Percentiles rank a stretch among this genome's conserved stretches.
Conservation (phyloP, 768 basidiomycete species). For the Psilocybe sp. region DNA sequence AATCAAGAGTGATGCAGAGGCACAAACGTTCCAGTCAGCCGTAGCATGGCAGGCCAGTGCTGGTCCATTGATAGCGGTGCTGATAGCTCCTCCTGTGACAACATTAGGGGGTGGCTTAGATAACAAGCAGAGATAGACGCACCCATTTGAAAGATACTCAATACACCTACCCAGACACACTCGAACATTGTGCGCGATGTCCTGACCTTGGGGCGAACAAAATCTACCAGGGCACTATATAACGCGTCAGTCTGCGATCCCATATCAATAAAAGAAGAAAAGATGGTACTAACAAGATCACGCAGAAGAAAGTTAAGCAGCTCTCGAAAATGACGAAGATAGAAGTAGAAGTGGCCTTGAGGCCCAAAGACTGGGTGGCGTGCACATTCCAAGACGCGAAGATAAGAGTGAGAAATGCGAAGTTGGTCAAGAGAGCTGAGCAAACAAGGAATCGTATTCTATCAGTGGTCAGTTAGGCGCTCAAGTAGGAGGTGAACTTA, state of each 20-base stretch:
- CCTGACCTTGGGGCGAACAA: slow-evolving; percentile 31
- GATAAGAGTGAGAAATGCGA: slow-evolving; percentile 49
- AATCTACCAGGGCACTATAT: slow-evolving; percentile 34
- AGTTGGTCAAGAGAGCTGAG: slow-evolving; percentile 45
- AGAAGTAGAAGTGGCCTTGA: slow-evolving; percentile 45
- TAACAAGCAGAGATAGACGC: slow-evolving; percentile 11
- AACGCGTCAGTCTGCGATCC: neutral
- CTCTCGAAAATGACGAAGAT: slow-evolving; percentile 49
- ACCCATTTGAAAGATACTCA: slow-evolving; percentile 53
- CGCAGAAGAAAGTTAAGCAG: slow-evolving; percentile 31
- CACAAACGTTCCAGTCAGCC: slow-evolving; percentile 43
- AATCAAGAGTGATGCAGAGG: slow-evolving; percentile 45
- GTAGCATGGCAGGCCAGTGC: slow-evolving; percentile 6
- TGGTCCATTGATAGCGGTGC: slow-evolving; percentile 41
- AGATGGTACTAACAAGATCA: slow-evolving; percentile 29
- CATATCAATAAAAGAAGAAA: neutral
- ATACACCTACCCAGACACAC: slow-evolving; percentile 50
- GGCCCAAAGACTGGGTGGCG: slow-evolving; percentile 29
- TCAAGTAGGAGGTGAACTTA: slow-evolving; percentile 24
- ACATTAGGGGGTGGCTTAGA: neutral
- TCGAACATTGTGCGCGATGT: slow-evolving; percentile 48
- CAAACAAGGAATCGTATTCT: neutral
- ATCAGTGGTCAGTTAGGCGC: neutral
- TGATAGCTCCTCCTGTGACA: slow-evolving; percentile 45
- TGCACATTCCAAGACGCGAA: slow-evolving; percentile 60